Evolutionary conservation across 192 early-diverging fungal species (phyloP).

Genomic region (Entomortierella parvispora): DNA sequence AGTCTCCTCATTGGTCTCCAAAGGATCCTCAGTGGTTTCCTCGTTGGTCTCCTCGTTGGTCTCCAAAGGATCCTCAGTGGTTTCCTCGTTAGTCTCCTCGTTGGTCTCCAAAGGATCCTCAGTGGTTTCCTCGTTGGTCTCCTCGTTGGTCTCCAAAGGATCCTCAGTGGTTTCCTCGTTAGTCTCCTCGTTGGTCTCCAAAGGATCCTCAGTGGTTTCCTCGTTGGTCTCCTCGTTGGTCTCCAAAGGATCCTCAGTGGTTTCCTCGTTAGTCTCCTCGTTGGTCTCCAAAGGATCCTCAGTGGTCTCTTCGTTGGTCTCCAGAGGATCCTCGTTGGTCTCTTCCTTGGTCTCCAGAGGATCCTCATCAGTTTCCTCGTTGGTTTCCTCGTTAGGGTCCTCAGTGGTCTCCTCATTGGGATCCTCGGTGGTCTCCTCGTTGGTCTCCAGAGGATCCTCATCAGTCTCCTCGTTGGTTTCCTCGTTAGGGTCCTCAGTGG

Average conservation of each 20-base stretch:
- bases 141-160: too few relatives aligned
- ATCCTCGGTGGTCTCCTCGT: background rate
- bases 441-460: background rate
- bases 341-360: background rate
- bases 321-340: background rate
- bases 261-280: background rate
- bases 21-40: too few relatives aligned
- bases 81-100: too few relatives aligned
- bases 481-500: background rate
- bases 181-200: too few relatives aligned
- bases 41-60: too few relatives aligned
- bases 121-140: too few relatives aligned
- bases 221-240: background rate
- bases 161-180: too few relatives aligned
- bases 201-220: too few relatives aligned
- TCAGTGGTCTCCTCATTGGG: background rate
- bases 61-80: too few relatives aligned
- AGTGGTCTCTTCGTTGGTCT: background rate
- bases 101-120: too few relatives aligned
- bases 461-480: background rate
- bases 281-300: background rate
- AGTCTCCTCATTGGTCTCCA: too few relatives aligned
- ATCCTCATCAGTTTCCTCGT: background rate
- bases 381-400: background rate
- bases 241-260: background rate